A percentile compares a stretch with the other conserved stretches of the same genome.
Conservation (phyloP, 305 asterid genomes). For the Fraxinus paxiana region DNA sequence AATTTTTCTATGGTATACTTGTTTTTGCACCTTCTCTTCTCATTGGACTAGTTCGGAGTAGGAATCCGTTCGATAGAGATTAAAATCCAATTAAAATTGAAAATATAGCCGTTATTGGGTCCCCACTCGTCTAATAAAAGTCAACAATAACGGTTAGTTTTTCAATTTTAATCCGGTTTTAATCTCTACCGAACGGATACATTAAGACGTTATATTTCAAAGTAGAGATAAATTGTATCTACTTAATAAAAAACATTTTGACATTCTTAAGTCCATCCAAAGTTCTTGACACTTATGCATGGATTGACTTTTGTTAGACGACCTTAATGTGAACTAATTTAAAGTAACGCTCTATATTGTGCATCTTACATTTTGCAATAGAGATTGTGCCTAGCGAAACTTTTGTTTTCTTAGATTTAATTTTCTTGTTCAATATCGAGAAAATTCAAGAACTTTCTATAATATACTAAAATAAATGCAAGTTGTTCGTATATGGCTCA, state of each 20-base stretch:
- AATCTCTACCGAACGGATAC: background rate
- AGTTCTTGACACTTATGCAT: background rate
- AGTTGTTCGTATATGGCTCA: background rate
- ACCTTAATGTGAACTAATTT: background rate
- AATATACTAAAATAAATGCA: background rate
- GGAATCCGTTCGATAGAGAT: no score
- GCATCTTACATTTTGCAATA: background rate
- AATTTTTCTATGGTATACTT: background rate
- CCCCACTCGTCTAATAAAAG: no score
- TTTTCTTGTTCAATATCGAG: background rate
- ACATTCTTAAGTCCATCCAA: background rate
- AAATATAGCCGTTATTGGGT: no score
- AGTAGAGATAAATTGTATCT: background rate
- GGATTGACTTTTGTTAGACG: background rate
- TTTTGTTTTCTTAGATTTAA: background rate
- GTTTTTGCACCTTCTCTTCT: background rate
- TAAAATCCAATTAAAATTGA: no score
- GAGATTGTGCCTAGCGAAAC: background rate
- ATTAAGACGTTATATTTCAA: background rate
- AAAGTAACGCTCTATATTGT: background rate
- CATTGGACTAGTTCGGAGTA: background rate
- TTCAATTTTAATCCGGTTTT: no score
- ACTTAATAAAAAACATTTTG: background rate
- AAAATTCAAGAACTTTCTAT: background rate
- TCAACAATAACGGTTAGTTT: no score